These are phyloP conservation scores for Cytospora schulzeri DNA, from an alignment of 2,329 filamentous ascomycete species.

Conservation along the genomic window DNA sequence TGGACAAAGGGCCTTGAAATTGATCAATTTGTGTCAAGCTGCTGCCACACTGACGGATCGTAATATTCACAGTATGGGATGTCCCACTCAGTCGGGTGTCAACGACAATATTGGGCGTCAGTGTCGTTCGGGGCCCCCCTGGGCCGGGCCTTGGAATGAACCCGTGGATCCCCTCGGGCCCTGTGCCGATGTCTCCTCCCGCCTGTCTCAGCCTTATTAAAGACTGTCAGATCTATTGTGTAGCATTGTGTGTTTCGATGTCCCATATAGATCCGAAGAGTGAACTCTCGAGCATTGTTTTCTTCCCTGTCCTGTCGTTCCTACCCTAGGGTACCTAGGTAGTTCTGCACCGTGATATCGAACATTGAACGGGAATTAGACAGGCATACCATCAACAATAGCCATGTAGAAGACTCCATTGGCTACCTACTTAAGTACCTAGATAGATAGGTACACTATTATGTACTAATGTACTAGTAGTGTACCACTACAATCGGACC, in stretches of 20 bases:
- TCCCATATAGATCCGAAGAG: too few relatives aligned
- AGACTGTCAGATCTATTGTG: not conserved
- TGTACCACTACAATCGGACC: not conserved
- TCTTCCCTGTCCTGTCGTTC: too few relatives aligned
- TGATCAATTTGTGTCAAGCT: not conserved
- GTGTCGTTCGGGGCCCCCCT: not conserved
- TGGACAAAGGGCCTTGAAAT: not conserved
- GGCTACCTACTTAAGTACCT: too few relatives aligned
- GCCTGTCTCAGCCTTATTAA: conserved; percentile 25
- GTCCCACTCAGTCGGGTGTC: not conserved
- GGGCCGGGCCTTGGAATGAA: not conserved
- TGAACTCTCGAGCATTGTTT: too few relatives aligned
- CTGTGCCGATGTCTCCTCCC: conserved; percentile 16
- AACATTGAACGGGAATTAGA: not conserved
- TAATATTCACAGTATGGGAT: not conserved
- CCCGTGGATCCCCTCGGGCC: too few relatives aligned
- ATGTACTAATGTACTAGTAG: not conserved
- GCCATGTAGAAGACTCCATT: not conserved
- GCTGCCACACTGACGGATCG: not conserved
- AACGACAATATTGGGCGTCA: not conserved
- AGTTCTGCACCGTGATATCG: not conserved
- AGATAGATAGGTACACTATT: too few relatives aligned
- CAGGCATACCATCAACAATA: not conserved
- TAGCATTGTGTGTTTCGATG: not conserved
- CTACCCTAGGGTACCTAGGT: too few relatives aligned